These are phyloP conservation scores for Orobanche coerulescens DNA, from an alignment of 257 asterid species.

Conservation along the genomic window DNA sequence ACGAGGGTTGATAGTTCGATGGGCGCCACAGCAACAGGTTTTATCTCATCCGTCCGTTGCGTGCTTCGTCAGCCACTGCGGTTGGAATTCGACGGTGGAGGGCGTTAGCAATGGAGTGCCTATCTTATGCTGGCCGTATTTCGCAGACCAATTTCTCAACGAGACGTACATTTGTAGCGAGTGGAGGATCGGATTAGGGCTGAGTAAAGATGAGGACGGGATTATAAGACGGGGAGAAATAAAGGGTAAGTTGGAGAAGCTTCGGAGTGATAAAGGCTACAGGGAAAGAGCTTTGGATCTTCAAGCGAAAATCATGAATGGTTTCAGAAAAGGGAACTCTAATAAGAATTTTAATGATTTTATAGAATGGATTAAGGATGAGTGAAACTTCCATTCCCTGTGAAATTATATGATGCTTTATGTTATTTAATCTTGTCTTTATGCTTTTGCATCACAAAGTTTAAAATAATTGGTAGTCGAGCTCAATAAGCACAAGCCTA, in stretches of 20 bases:
- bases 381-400: no score
- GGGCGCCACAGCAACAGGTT: conserved; percentile 37
- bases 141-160: conserved; percentile 29
- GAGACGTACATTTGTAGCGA: conserved; percentile 22
- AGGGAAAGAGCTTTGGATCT: not conserved
- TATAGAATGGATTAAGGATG: not conserved
- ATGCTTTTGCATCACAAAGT: no score
- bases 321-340: not conserved
- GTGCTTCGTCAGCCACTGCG: conserved; percentile 30
- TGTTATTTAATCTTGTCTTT: no score
- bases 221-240: not conserved
- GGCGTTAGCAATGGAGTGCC: conserved; percentile 30
- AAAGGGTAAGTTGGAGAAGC: not conserved
- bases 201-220: not conserved
- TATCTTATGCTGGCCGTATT: conserved; percentile 32
- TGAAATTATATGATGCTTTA: no score
- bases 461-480: no score
- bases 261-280: not conserved
- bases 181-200: not conserved
- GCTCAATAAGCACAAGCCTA: no score
- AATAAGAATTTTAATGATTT: not conserved
- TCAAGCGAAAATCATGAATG: not conserved
- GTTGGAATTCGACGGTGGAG: conserved; percentile 35
- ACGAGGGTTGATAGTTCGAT: conserved; percentile 18
- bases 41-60: conserved; percentile 29